A percentile compares a stretch with the other conserved stretches of the same genome.
Conservation (phyloP, 1,284 basidiomycete species). For the Pseudozyma pruni region DNA sequence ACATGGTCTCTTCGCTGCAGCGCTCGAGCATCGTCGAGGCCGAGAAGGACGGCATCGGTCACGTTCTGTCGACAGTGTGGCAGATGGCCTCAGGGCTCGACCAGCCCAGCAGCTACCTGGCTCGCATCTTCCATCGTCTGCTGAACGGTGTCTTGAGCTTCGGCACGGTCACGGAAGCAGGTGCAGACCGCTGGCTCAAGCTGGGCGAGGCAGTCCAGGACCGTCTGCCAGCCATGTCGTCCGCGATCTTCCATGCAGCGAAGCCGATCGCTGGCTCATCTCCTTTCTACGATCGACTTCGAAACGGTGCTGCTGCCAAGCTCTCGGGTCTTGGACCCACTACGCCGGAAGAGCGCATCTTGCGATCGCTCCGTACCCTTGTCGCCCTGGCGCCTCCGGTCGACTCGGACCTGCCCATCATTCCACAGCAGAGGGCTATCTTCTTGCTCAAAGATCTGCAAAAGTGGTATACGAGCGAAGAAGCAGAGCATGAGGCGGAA, state of each 20-base stretch:
- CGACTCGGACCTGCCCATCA: constrained; percentile 82
- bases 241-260: constrained; percentile 42
- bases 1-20: constrained; percentile 34
- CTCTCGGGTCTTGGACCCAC: constrained; percentile 77
- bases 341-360: constrained; percentile 77
- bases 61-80: constrained; percentile 37
- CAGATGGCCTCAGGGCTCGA: constrained; percentile 17
- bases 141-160: constrained; percentile 58
- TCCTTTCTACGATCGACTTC: constrained; percentile 79
- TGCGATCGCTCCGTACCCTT: constrained; percentile 78
- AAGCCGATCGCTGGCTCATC: constrained; percentile 46
- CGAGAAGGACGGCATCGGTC: constrained; percentile 29
- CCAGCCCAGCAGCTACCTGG: constrained; percentile 28
- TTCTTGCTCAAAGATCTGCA: constrained; percentile 89
- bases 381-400: constrained; percentile 79
- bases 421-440: constrained; percentile 83
- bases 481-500: constrained; percentile 72
- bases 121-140: constrained; percentile 58
- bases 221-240: constrained; percentile 23
- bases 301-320: constrained; percentile 87
- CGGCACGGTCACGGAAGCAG: constrained; percentile 48
- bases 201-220: constrained; percentile 41
- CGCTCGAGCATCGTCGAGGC: constrained; percentile 18
- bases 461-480: constrained; percentile 81
- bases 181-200: constrained; percentile 59